Evolutionary conservation across 192 early-diverging fungal genomes (phyloP).

Genomic region (Umbelopsis ramanniana): DNA sequence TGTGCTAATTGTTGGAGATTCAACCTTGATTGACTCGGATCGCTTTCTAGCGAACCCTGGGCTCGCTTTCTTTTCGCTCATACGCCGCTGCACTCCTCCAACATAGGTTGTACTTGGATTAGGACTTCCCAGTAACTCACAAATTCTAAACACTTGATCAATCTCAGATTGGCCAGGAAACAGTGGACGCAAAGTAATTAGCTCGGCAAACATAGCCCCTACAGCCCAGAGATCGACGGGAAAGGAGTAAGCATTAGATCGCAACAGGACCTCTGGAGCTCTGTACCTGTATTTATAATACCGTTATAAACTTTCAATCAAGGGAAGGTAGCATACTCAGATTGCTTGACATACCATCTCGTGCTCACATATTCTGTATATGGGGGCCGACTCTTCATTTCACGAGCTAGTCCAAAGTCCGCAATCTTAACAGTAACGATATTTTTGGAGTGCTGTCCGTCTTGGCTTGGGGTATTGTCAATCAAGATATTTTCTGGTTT

Average conservation of each 20-base stretch:
- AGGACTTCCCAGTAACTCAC: conserved; percentile 81
- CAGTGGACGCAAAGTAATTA: conserved; percentile 84
- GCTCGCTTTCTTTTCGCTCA: conserved; percentile 27
- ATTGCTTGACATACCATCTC: conserved; percentile 71
- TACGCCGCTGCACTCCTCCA: conserved; percentile 20
- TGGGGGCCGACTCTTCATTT: conserved; percentile 86
- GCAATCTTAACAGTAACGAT: conserved; percentile 80
- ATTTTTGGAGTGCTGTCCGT: background rate
- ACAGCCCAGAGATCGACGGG: conserved; percentile 98
- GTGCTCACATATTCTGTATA: conserved; percentile 98
- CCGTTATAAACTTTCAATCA: background rate
- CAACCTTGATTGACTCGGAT: conserved; percentile 21
- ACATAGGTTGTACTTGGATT: background rate
- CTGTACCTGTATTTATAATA: conserved; percentile 71
- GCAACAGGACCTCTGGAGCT: conserved; percentile 92
- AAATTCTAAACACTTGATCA: conserved; percentile 90
- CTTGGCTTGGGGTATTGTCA: conserved; percentile 26
- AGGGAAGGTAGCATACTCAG: background rate
- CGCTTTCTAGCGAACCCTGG: conserved; percentile 29
- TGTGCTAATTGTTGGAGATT: background rate
- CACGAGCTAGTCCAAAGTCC: conserved; percentile 94
- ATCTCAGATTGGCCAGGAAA: conserved; percentile 95
- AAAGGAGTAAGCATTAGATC: conserved; percentile 80
- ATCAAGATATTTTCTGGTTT: conserved; percentile 97
- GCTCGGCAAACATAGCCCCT: conserved; percentile 89